Percentiles rank a stretch among this genome's conserved stretches.
Conservation (phyloP, 2,329 filamentous ascomycete species). For the Alternaria consortialis region DNA sequence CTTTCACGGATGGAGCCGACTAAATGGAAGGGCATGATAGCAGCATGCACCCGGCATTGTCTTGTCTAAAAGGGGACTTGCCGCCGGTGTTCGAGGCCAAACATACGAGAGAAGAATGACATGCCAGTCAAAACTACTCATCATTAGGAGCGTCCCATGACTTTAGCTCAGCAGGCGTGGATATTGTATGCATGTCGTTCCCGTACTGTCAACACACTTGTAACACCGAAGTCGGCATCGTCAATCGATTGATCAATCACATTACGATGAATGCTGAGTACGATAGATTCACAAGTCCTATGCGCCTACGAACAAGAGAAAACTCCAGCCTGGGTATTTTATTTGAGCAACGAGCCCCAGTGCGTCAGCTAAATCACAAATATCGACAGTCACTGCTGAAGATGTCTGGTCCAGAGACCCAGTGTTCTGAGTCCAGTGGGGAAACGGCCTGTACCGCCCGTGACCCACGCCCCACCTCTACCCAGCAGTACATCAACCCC, state of each 20-base stretch:
- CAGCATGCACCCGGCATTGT: background rate
- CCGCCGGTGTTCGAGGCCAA: background rate
- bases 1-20: too few species aligned
- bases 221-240: too few species aligned
- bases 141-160: too few species aligned
- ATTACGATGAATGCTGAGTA: too few species aligned
- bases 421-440: background rate
- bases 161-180: too few species aligned
- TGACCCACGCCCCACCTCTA: background rate
- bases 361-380: background rate
- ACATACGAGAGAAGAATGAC: background rate
- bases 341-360: background rate
- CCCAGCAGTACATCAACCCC: slow-evolving; percentile 1
- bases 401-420: too few species aligned
- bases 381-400: background rate
- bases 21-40: background rate
- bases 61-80: background rate
- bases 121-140: background rate
- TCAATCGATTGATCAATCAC: too few species aligned
- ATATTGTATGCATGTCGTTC: too few species aligned
- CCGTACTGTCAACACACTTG: too few species aligned
- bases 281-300: background rate
- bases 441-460: background rate
- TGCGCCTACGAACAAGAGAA: background rate
- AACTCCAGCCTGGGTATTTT: background rate